Percentiles rank a stretch among this genome's conserved stretches.
Conservation (phyloP, 495 filamentous ascomycete genomes). For the Penicillium canescens region DNA sequence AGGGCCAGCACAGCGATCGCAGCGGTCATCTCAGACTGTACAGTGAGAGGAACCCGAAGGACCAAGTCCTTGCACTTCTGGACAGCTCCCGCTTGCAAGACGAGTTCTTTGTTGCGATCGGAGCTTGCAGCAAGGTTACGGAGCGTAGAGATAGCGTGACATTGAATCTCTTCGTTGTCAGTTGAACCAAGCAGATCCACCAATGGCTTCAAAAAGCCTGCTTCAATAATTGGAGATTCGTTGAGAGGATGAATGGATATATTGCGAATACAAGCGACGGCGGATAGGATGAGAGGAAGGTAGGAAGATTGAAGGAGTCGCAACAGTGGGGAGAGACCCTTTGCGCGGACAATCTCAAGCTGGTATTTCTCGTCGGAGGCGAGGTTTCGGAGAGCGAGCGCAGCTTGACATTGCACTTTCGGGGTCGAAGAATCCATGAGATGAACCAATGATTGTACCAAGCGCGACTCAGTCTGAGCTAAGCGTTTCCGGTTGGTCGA, state of each 20-base stretch:
- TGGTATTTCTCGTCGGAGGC: slow-evolving; percentile 99
- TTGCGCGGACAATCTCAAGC: slow-evolving; percentile 89
- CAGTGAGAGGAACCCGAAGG: slow-evolving; percentile 86
- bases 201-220: slow-evolving; percentile 88
- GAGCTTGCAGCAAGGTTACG: slow-evolving; percentile 95
- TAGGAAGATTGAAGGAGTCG: slow-evolving; percentile 92
- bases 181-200: slow-evolving; percentile 93
- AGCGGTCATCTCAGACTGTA: slow-evolving; percentile 98
- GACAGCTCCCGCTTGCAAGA: slow-evolving; percentile 93
- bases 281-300: slow-evolving; percentile 91
- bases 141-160: slow-evolving; percentile 95
- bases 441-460: slow-evolving; percentile 91
- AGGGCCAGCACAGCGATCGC: slow-evolving; percentile 96
- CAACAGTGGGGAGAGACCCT: slow-evolving; percentile 79
- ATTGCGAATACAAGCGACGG: slow-evolving; percentile 96
- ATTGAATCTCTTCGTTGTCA: slow-evolving; percentile 98
- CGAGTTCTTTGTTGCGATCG: slow-evolving; percentile 93
- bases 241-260: slow-evolving; percentile 99
- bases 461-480: slow-evolving; percentile 80
- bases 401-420: slow-evolving; percentile 97
- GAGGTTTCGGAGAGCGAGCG: slow-evolving; percentile 88
- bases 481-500: slow-evolving; percentile 85
- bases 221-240: slow-evolving; percentile 99
- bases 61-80: slow-evolving; percentile 98
- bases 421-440: slow-evolving; percentile 97